These are phyloP conservation scores for Zea luxurians DNA, from an alignment of 176 grass and related monocot genomes.

Conservation along the genomic window DNA sequence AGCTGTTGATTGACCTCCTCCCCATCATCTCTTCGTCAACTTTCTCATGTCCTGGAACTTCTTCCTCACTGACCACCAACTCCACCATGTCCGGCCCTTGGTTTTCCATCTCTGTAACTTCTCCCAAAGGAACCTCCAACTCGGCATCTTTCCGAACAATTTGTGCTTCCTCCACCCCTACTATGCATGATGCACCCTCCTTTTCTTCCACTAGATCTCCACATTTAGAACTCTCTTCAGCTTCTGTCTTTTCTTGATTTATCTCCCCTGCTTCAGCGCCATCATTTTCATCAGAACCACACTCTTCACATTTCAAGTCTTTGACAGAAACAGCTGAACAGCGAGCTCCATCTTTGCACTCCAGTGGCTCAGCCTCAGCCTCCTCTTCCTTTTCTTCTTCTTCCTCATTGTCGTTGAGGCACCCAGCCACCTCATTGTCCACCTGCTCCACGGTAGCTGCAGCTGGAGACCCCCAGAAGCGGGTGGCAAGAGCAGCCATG, in stretches of 20 bases:
- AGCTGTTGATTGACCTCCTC: slow-evolving; percentile 52
- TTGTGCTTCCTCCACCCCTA: slow-evolving; percentile 4
- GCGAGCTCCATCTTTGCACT: slow-evolving; percentile 31
- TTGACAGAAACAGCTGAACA: slow-evolving; percentile 31
- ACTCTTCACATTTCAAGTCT: slow-evolving; percentile 19
- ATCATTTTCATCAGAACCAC: slow-evolving; percentile 28
- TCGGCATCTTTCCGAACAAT: slow-evolving; percentile 30
- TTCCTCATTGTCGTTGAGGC: slow-evolving; percentile 17
- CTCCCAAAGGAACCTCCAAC: slow-evolving; percentile 33
- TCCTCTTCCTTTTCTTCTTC: slow-evolving; percentile 30
- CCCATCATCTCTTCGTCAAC: slow-evolving; percentile 49
- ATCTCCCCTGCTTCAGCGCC: slow-evolving; percentile 14
- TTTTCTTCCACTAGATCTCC: slow-evolving; percentile 29
- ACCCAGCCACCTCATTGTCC: slow-evolving; percentile 30
- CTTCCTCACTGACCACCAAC: not conserved
- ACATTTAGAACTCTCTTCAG: slow-evolving; percentile 31
- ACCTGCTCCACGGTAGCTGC: slow-evolving; percentile 50
- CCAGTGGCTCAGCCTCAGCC: not conserved
- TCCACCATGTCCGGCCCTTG: slow-evolving; percentile 18
- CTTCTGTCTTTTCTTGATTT: slow-evolving; percentile 36
- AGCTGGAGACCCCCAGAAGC: slow-evolving; percentile 80
- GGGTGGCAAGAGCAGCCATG: slow-evolving; percentile 74
- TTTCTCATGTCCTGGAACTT: slow-evolving; percentile 18
- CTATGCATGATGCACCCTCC: not conserved
- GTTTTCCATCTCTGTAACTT: slow-evolving; percentile 5